Percentiles rank a stretch among this genome's conserved stretches.
These are phyloP conservation scores for Phytophthora meadii DNA, from an alignment of 352 stramenopile species.

Conservation along the genomic window DNA sequence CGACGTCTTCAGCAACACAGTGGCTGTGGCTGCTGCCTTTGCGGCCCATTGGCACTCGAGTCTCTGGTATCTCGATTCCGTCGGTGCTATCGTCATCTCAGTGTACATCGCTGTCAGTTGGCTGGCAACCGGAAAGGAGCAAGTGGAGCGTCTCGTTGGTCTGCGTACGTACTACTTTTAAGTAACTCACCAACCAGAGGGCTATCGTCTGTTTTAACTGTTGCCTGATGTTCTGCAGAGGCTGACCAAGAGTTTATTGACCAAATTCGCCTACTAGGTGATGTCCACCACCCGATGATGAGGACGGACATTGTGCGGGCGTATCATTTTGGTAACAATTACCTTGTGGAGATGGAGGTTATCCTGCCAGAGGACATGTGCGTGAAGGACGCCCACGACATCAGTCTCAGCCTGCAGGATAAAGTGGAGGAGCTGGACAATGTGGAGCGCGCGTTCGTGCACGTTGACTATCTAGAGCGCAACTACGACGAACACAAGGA, in stretches of 20 bases:
- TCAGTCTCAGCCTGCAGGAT: conserved; percentile 96
- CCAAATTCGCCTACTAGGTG: conserved; percentile 88
- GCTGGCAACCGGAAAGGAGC: conserved; percentile 95
- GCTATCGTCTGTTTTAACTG: neutral
- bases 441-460: conserved; percentile 98
- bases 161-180: conserved; percentile 58
- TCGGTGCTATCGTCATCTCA: conserved; percentile 95
- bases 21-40: conserved; percentile 89
- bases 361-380: conserved; percentile 90
- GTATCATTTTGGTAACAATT: conserved; percentile 98
- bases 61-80: conserved; percentile 95
- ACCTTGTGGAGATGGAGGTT: conserved; percentile 90
- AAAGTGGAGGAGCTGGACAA: conserved; percentile 96
- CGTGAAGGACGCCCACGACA: conserved; percentile 95
- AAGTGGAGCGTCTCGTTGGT: conserved; percentile 93
- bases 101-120: conserved; percentile 97
- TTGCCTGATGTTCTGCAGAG: conserved; percentile 49
- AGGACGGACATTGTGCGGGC: conserved; percentile 93
- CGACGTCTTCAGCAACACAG: conserved; percentile 94
- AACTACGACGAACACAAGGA: conserved; percentile 93
- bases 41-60: conserved; percentile 64
- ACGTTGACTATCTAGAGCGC: conserved; percentile 95
- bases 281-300: conserved; percentile 90
- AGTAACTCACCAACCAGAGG: neutral
- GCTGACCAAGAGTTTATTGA: conserved; percentile 94